phyloP scores from a whole-genome alignment of 768 basidiomycete species.

The Antrodiella citrinella region DNA sequence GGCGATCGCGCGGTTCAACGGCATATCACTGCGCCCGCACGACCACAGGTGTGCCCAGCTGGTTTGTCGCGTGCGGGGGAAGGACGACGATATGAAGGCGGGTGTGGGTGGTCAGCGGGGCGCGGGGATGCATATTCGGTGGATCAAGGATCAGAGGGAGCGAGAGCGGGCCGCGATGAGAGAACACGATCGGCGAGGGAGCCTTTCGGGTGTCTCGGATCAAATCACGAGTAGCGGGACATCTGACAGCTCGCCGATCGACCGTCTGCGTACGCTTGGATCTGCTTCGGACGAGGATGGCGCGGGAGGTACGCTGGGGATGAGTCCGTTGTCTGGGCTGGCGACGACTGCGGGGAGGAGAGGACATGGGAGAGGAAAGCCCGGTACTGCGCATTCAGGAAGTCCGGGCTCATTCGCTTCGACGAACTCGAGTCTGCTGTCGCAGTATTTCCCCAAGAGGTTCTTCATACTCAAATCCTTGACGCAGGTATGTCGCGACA shows the following conservation, averaged over 20 bases:
- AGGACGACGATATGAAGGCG: constrained; percentile 78
- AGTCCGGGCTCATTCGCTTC: constrained; percentile 70
- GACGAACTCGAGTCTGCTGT: constrained; percentile 76
- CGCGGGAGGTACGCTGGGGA: constrained; percentile 13
- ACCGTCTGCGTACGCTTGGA: constrained; percentile 11
- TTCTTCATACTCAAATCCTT: constrained; percentile 90
- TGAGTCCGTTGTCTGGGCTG: neutral
- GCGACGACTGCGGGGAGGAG: neutral
- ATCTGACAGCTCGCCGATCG: constrained; percentile 14
- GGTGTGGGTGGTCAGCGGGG: constrained; percentile 92
- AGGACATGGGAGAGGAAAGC: constrained; percentile 9
- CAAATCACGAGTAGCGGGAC: constrained; percentile 5
- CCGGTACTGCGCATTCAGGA: constrained; percentile 31
- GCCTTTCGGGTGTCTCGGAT: constrained; percentile 16
- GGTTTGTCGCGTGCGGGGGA: constrained; percentile 75
- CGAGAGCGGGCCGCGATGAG: constrained; percentile 23
- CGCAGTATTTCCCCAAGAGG: constrained; percentile 74
- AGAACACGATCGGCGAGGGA: constrained; percentile 2
- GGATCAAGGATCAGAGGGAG: constrained; percentile 59
- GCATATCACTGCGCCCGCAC: constrained; percentile 53
- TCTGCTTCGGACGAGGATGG: constrained; percentile 36
- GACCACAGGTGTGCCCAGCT: constrained; percentile 71
- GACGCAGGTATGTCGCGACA: constrained; percentile 48
- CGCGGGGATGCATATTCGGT: constrained; percentile 73
- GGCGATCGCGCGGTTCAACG: constrained; percentile 72